These are phyloP conservation scores for Triglochin maritima DNA, from an alignment of 106 monocot species.

Conservation along the genomic window DNA sequence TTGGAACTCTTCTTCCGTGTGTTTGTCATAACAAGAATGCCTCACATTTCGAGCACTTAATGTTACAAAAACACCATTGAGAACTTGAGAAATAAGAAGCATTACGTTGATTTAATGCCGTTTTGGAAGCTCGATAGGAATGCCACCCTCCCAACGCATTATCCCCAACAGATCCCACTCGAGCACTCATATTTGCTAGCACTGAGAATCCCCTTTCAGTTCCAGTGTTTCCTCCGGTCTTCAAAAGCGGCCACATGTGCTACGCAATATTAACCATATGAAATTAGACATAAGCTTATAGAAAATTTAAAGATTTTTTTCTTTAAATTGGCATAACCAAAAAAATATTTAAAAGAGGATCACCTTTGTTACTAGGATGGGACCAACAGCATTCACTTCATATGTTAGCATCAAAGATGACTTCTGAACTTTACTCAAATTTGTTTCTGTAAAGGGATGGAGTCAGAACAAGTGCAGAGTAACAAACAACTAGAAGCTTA, in stretches of 20 bases:
- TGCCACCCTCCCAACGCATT: constrained; percentile 93
- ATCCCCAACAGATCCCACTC: constrained; percentile 89
- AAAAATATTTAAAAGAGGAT: neutral
- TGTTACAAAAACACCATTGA: neutral
- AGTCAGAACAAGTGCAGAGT: neutral
- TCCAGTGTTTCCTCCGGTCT: constrained; percentile 54
- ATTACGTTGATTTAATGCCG: constrained; percentile 86
- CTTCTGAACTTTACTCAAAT: constrained; percentile 74
- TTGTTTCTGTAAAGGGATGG: constrained; percentile 54
- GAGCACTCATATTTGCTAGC: constrained; percentile 86
- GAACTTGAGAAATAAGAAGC: neutral
- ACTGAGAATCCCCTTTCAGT: constrained; percentile 52
- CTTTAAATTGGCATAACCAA: neutral
- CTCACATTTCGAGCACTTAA: too few relatives aligned
- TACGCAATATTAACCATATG: constrained; percentile 9
- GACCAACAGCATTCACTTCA: constrained; percentile 93
- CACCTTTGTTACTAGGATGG: constrained; percentile 86
- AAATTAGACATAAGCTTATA: constrained; percentile 1
- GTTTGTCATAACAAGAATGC: too few relatives aligned
- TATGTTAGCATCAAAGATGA: constrained; percentile 80
- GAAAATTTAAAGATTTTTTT: neutral
- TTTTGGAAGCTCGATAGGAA: constrained; percentile 87
- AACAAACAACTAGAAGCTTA: neutral
- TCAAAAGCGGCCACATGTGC: constrained; percentile 95
- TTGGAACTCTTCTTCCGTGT: too few relatives aligned